Evolutionary conservation across 202 grass and related monocot genomes (phyloP), one percentile per base, ranked within the genome.

Genomic region (Dendrocalamus latiflorus): DNA sequence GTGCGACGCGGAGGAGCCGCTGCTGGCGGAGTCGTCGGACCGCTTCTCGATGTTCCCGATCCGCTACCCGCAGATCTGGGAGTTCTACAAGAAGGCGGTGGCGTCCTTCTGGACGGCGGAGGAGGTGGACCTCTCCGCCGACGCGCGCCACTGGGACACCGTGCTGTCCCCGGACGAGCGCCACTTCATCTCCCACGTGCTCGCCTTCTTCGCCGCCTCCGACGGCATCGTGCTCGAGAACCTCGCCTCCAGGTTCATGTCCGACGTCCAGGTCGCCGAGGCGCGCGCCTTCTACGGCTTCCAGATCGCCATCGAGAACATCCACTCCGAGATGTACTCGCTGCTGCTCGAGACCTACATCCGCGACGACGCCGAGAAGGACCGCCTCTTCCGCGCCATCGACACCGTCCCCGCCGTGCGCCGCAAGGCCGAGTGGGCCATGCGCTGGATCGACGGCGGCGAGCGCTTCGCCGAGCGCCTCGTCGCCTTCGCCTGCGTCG

Each of bases 181-280:
- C 66, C 90, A 90, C 68, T 95, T 95, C 83, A 80, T 93, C 72
- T 93, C 93, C 67, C 93, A 95, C 80, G 90, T 95, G 36, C 92
- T 97, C 15, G 92, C 94, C 45, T 97, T 97, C 88, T 97, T 97
- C 57, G 94, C 92, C 47, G 72, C 94, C 36, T 97, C 94, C 3
- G 92, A 97, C 54, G 94, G 94, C 61, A 94, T 97, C 49, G 92
- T 97, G 0, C 88, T 97, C 15, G 94, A 97, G 90, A 94, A 97
- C 90, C 90, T 97, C 18, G 79, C 94, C 1, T 87, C 79, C 7
- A 75, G 92, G 6, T 97, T 97, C 90, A 97, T 94, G 94, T 83
- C 88, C 10, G 94, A 97, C 65, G 90, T 97, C 12, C 92, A 93
- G 74, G 88, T 94, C 12, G 90, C 92, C 12, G 92, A 97, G 88